These are phyloP conservation scores for Hansenula lynferdii DNA, from an alignment of 1,139 yeast genomes.

Conservation along the genomic window DNA sequence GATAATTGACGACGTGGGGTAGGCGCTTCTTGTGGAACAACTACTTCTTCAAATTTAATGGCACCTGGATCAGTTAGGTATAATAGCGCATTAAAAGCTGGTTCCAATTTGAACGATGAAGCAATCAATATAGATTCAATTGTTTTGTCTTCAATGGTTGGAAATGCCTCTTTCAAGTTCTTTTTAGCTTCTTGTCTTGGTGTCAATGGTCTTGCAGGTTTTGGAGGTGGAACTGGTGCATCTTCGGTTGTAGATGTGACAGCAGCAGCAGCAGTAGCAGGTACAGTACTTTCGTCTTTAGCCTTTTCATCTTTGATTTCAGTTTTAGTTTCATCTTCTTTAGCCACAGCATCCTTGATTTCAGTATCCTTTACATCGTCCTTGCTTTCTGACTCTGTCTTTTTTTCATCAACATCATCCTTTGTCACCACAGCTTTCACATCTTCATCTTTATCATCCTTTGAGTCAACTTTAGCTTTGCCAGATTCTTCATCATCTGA, in stretches of 20 bases:
- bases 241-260: conserved; percentile 1
- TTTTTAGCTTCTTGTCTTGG: conserved; percentile 48
- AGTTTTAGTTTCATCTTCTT: conserved; percentile 7
- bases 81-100: conserved; percentile 84
- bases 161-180: conserved; percentile 77
- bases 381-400: neutral
- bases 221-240: conserved; percentile 49
- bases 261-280: conserved; percentile 1
- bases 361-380: conserved; percentile 2
- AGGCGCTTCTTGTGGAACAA: conserved; percentile 25
- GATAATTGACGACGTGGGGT: conserved; percentile 25
- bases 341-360: neutral
- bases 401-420: neutral
- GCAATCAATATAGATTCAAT: conserved; percentile 83
- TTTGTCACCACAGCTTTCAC: conserved; percentile 4
- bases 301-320: conserved; percentile 10
- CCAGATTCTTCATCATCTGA: conserved; percentile 4
- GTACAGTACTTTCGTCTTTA: neutral
- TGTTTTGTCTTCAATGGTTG: conserved; percentile 62
- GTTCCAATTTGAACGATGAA: conserved; percentile 71
- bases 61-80: conserved; percentile 75
- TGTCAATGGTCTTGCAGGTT: conserved; percentile 53
- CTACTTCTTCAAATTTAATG: conserved; percentile 53
- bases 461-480: conserved; percentile 1
- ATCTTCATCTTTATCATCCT: conserved; percentile 5